Base-by-base conservation (phyloP, 2,329 filamentous ascomycete species). In the Coniochaeta ligniaria region DNA sequence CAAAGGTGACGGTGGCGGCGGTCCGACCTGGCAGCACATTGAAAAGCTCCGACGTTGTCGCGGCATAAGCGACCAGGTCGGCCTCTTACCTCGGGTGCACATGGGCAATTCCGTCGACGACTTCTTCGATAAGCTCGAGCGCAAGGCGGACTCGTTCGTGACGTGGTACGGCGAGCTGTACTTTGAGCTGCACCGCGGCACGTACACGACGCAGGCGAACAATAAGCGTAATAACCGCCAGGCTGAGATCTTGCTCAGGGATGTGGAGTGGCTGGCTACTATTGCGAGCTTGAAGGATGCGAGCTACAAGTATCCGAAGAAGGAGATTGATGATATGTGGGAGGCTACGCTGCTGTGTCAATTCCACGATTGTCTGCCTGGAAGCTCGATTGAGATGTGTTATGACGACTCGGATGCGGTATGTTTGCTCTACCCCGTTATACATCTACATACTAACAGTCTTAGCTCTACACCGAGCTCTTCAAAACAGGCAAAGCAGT, bases 151-250 rank as follows among this genome's bases (percentile, higher is more conserved):
- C 2, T 82, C 91, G 20, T 88, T 97, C 59, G 90, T 92, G 26
- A 98, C 95, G 1, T 99, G 95, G 95, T 96, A 96, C 72, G 95
- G 95, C 47, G 95, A 99, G 76, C 83, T 99, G 9, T 99, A 99
- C 77, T 96, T 99, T 73, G 95, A 99, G 75, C 83, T 99, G 57
- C 95, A 99, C 73, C 90, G 95, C 62, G 95, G 95, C 59, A 98
- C 94, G 14, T 98, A 98, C 76, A 99, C 95, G 3, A 97, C 94
- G 0, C 94, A 98, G 73, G 90, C 93, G 62, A 96, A 97, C 77
- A 99, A 96, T 80, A 99, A 99, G 78, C 86, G 86, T 67, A 94
- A 96, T 78, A 99, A 98, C 72, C 85, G 95, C 60, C 89, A 88
- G 71, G 83, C 91, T 0, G 95, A 99, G 75, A 86, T 90, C 59